Conservation (phyloP, 257 asterid species). For the Avicennia marina region DNA sequence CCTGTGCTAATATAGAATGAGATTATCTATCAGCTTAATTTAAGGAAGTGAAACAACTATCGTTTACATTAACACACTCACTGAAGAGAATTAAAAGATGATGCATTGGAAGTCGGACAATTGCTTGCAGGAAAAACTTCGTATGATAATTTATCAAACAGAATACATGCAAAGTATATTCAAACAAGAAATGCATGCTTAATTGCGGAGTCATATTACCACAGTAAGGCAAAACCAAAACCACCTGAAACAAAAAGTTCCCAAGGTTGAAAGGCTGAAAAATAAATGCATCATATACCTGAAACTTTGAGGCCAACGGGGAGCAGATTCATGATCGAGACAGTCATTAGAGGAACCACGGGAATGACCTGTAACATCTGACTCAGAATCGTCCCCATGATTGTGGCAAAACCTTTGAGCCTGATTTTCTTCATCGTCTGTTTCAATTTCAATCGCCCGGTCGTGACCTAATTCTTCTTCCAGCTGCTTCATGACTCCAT, state of each 20-base stretch:
- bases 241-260: too few species aligned
- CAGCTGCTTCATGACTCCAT: constrained; percentile 43
- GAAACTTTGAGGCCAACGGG: constrained; percentile 82
- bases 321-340: constrained; percentile 26
- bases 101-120: neutral
- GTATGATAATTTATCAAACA: too few species aligned
- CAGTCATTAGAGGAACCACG: constrained; percentile 18
- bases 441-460: constrained; percentile 57
- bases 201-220: too few species aligned
- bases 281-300: constrained; percentile 32
- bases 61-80: too few species aligned
- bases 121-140: neutral
- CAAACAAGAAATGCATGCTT: neutral
- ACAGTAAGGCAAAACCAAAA: too few species aligned
- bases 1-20: neutral
- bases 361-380: constrained; percentile 38
- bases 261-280: too few species aligned
- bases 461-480: constrained; percentile 66
- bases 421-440: constrained; percentile 81
- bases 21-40: neutral
- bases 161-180: too few species aligned
- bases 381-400: constrained; percentile 51
- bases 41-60: neutral
- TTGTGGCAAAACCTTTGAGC: constrained; percentile 45
- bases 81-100: neutral